These are phyloP conservation scores for Ganoderma sp. DNA, from an alignment of 1,284 basidiomycete genomes.

Conservation along the genomic window DNA sequence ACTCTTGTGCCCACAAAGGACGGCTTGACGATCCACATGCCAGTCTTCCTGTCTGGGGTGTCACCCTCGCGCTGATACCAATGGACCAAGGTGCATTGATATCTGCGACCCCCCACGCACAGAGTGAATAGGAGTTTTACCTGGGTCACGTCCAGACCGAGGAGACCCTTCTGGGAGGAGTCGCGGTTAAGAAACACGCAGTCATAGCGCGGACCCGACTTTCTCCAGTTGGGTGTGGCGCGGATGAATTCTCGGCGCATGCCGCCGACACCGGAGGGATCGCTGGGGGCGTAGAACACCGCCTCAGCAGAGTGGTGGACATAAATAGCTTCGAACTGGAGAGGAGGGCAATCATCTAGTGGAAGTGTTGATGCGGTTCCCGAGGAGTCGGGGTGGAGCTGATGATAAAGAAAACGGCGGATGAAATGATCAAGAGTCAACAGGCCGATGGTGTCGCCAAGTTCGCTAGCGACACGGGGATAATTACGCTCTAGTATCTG, in stretches of 20 bases:
- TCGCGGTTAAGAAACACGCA: conserved; percentile 22
- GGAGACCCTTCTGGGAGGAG: neutral
- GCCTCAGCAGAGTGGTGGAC: conserved; percentile 27
- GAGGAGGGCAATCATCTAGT: neutral
- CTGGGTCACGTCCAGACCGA: conserved; percentile 12
- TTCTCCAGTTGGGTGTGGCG: conserved; percentile 27
- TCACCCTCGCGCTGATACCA: conserved; percentile 28
- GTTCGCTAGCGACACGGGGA: neutral
- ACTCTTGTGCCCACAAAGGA: conserved; percentile 11
- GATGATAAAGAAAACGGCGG: neutral
- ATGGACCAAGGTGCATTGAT: conserved; percentile 33
- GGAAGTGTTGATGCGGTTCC: neutral
- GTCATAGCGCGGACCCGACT: conserved; percentile 18
- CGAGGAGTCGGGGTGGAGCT: neutral
- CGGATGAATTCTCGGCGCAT: conserved; percentile 36
- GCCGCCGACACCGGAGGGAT: conserved; percentile 31
- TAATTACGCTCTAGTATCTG: neutral
- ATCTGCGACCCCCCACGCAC: conserved; percentile 2
- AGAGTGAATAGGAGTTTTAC: conserved; percentile 25
- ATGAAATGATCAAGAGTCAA: neutral
- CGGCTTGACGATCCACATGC: conserved; percentile 35
- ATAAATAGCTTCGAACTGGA: neutral
- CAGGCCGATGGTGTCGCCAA: neutral
- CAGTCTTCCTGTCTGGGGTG: conserved; percentile 30
- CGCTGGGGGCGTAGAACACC: conserved; percentile 37